Base-by-base conservation (phyloP, 768 basidiomycete genomes). In the Ramaria sp. region DNA sequence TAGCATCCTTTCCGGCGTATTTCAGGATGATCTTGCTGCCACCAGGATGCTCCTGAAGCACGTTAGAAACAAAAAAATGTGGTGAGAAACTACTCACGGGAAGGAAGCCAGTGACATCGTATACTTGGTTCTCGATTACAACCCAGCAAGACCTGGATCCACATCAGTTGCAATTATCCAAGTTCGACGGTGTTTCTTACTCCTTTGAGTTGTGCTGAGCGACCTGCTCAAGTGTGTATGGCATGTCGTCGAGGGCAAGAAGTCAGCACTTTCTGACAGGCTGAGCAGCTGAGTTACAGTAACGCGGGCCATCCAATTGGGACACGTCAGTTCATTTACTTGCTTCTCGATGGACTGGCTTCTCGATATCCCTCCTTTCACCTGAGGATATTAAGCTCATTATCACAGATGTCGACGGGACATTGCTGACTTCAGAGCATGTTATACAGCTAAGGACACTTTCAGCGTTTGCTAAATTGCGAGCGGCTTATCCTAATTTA, bases 1-100 rank as follows among this genome's bases (percentile, higher is more conserved):
- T 89, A 19, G 90, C 91, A 67, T 93, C 93, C 59, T 76, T 78
- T 9, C 94, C 94, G 9, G 81, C 92, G 63, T 91, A 88, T 64
- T 81, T 84, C 19, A 95, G 65, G 59, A 97, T 89, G 64, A 91
- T 86, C 56, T 79, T 77, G 17, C 83, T 72, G 2, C 94, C 94
- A 19, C 94, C 92, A 7, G 88, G 87, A 62, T 90, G 88, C 51
- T 84, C 78, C 83, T 86, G 61, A 30, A 22, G 49, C 58, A 46
- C 47, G 52, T 24, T 33, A 51, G n/a, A 46, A 31, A n/a, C 4
- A 20, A n/a, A 37, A 15, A 47, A 19, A 42, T n/a, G n/a, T 13
- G 11, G n/a, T 0, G 17, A 27, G 27, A 51, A 30, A 22, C 9
- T 37, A 65, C 74, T 37, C 59, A 84, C 87, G 53, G 78, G 71